Evolutionary conservation across 2,329 filamentous ascomycete genomes (phyloP).

Genomic region (Pseudopyricularia cyperi): DNA sequence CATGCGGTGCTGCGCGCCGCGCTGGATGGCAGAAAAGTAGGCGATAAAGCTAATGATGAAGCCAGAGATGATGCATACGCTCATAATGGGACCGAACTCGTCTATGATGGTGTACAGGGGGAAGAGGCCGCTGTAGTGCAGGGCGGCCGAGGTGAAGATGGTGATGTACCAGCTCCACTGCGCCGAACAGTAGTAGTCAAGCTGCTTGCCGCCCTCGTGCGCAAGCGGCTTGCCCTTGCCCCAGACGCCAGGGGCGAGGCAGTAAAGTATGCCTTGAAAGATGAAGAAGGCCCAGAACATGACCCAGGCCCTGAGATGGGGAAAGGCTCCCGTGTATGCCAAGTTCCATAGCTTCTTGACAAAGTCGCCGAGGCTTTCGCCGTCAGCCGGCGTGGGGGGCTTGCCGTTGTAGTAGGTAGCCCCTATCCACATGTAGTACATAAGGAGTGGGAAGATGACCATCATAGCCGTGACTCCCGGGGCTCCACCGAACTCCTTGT

Average conservation of each 20-base stretch:
- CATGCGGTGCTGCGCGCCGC: conserved; percentile 85
- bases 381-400: conserved; percentile 53
- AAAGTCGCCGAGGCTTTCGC: conserved; percentile 60
- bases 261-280: conserved; percentile 72
- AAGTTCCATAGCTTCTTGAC: conserved; percentile 55
- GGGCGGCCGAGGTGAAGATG: conserved; percentile 51
- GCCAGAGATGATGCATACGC: conserved; percentile 83
- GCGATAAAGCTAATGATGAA: conserved; percentile 73
- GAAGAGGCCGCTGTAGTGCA: conserved; percentile 79
- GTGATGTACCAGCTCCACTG: conserved; percentile 81
- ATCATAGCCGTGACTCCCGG: conserved; percentile 74
- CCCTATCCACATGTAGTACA: conserved; percentile 99
- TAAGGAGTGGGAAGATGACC: conserved; percentile 82
- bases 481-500: conserved; percentile 79
- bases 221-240: conserved; percentile 78
- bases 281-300: conserved; percentile 94
- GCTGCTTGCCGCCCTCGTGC: conserved; percentile 70
- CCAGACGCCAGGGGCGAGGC: conserved; percentile 75
- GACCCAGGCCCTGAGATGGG: conserved; percentile 67
- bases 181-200: conserved; percentile 90
- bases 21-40: conserved; percentile 70
- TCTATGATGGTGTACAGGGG: conserved; percentile 86
- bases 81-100: conserved; percentile 87
- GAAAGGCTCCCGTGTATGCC: conserved; percentile 75
- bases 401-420: conserved; percentile 84